Evolutionary conservation across 2,329 filamentous ascomycete genomes (phyloP).

Genomic region (Penicillium sp.): DNA sequence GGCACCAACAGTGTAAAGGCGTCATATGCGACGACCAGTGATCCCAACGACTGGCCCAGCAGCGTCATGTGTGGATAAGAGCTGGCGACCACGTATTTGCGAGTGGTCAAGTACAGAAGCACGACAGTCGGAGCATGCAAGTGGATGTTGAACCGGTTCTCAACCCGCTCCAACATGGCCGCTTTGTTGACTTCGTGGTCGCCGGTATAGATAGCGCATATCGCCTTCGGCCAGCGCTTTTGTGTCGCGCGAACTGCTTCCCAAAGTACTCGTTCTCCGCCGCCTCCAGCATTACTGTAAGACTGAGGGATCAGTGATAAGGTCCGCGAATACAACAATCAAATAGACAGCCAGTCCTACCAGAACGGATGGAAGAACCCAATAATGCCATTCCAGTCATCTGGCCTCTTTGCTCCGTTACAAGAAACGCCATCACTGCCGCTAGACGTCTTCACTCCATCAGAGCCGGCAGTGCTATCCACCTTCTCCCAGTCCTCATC

Average conservation of each 20-base stretch:
- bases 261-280: conserved; percentile 94
- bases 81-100: conserved; percentile 80
- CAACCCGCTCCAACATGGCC: conserved; percentile 74
- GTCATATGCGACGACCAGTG: conserved; percentile 83
- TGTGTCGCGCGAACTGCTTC: conserved; percentile 91
- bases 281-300: conserved; percentile 85
- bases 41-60: conserved; percentile 89
- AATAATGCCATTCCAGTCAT: conserved; percentile 79
- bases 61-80: conserved; percentile 93
- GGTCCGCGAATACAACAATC: not conserved
- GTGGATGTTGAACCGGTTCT: conserved; percentile 89
- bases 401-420: conserved; percentile 38
- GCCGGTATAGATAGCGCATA: conserved; percentile 92
- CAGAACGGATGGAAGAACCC: conserved; percentile 99
- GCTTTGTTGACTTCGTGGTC: conserved; percentile 86
- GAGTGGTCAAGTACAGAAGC: conserved; percentile 88
- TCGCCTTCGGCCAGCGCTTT: conserved; percentile 80
- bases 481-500: conserved; percentile 74
- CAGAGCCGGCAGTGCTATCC: conserved; percentile 55
- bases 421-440: conserved; percentile 49
- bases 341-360: conserved; percentile 52
- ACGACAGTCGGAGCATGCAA: conserved; percentile 79
- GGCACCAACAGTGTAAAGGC: conserved; percentile 90
- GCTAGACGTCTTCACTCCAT: conserved; percentile 45
- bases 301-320: conserved; percentile 15